Evolutionary conservation across 2,329 filamentous ascomycete genomes (phyloP), one percentile per base, ranked within the genome.

Genomic region (Penicillium sp.): DNA sequence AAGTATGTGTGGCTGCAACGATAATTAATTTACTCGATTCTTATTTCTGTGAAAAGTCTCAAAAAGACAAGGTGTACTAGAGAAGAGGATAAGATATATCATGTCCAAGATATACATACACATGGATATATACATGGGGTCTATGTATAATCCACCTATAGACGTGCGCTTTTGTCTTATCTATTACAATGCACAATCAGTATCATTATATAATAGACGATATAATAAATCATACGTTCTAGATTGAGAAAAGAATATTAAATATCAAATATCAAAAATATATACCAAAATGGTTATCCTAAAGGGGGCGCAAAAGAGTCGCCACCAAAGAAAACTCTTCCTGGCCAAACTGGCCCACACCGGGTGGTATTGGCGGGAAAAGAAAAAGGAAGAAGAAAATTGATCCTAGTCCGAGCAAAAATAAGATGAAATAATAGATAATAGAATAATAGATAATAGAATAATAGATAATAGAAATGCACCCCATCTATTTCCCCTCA

Each of bases 311-410:
- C 25, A 33, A 21, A 40, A 31, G 38, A 25, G 19, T 57, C 9
- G 49, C 49, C 49, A 57, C 49, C 49, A 15, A 23, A n/a, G 16
- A 41, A 57, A 57, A 46, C 33, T 53, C 54, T 53, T 56, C 43
- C 50, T 48, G 55, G 47, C 23, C 13, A 21, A 41, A 31, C n/a
- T 25, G 54, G 54, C 51, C 50, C 59, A 63, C 44, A 6, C 25
- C 34, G n/a, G 16, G 21, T 5, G 16, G 21, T 5, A 31, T 39
- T 36, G 25, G 47, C 23, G 13, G 3, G 21, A 52, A 9, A 36
- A 9, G 15, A 13, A 36, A 29, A 19, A 2, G 16, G 46, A n/a
- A 43, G 3, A n/a, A 7, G 21, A 27, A 36, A 38, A 5, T 29
- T 33, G 43, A 21, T 21, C 4, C 8, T 19, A 16, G 9, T n/a